Conservation (phyloP, 805 yeast genomes). For the Diddensiella transvaalensis region DNA sequence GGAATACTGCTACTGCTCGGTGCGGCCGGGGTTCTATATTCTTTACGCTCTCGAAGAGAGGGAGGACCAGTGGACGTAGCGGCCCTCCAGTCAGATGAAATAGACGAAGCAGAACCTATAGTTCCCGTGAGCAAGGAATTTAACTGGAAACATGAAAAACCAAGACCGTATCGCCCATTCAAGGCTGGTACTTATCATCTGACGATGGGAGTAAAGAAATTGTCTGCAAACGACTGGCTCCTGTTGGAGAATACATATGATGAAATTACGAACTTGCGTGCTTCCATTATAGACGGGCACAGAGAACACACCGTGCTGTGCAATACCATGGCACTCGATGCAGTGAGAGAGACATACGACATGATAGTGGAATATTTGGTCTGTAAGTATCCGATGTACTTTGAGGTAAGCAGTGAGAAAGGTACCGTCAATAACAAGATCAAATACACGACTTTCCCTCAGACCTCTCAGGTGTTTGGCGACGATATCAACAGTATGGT, state of each 20-base stretch:
- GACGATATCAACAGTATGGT: conserved; percentile 20
- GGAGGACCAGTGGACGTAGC: no score
- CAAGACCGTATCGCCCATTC: conserved; percentile 54
- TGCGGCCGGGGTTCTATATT: no score
- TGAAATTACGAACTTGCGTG: conserved; percentile 41
- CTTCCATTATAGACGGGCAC: conserved; percentile 31
- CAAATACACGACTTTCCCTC: conserved; percentile 40
- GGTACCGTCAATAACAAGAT: conserved; percentile 38
- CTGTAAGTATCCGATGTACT: conserved; percentile 53
- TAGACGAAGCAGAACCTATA: no score
- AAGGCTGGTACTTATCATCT: conserved; percentile 56
- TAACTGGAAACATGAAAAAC: conserved; percentile 43
- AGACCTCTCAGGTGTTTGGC: conserved; percentile 11
- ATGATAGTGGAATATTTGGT: conserved; percentile 39
- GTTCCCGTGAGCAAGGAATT: conserved; percentile 35
- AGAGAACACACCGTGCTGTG: conserved; percentile 35
- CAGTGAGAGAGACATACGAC: conserved; percentile 51
- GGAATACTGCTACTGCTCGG: no score
- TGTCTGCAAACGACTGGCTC: conserved; percentile 53
- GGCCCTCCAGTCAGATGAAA: no score
- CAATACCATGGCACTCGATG: conserved; percentile 32
- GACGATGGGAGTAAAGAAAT: conserved; percentile 58
- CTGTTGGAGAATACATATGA: conserved; percentile 59
- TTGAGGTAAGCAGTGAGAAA: conserved; percentile 32
- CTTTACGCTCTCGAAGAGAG: no score